These are phyloP conservation scores for Leccinum incarnatum DNA, from an alignment of 768 basidiomycete genomes.

Conservation along the genomic window DNA sequence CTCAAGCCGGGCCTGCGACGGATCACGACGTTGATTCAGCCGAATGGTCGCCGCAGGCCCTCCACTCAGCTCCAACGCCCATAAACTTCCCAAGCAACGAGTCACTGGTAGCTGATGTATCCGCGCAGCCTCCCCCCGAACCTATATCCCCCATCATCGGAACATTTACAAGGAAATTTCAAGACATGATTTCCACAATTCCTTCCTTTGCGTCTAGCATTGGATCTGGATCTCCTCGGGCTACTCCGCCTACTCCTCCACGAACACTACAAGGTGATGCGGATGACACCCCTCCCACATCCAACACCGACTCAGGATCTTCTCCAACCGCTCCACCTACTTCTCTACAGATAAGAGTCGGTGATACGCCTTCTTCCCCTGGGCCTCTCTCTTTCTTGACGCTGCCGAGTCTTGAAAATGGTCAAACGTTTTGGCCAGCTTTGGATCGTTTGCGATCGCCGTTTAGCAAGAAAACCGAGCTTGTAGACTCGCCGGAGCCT, in stretches of 20 bases:
- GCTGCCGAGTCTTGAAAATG: slow-evolving; percentile 64
- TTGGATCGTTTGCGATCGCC: slow-evolving; percentile 46
- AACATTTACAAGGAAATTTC: slow-evolving; percentile 50
- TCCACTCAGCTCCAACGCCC: slow-evolving; percentile 2
- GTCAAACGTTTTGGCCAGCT: slow-evolving; percentile 59
- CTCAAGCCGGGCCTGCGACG: not conserved
- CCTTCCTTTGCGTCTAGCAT: slow-evolving; percentile 30
- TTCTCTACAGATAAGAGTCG: slow-evolving; percentile 6
- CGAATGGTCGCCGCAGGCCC: slow-evolving; percentile 5
- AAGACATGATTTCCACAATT: slow-evolving; percentile 46
- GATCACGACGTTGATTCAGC: slow-evolving; percentile 6
- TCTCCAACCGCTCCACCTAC: slow-evolving; percentile 13
- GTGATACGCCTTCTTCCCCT: slow-evolving; percentile 8
- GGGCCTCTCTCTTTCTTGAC: slow-evolving; percentile 48
- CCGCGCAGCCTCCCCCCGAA: slow-evolving; percentile 34
- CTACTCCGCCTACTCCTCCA: slow-evolving; percentile 12
- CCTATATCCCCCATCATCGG: slow-evolving; percentile 23
- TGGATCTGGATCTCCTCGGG: slow-evolving; percentile 15
- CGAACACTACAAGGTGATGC: slow-evolving; percentile 8
- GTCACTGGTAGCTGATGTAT: slow-evolving; percentile 6
- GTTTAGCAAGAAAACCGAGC: slow-evolving; percentile 27
- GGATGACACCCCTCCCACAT: slow-evolving; percentile 9
- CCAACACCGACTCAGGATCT: slow-evolving; percentile 17
- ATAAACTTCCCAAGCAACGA: slow-evolving; percentile 5
- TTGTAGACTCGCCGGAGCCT: slow-evolving; percentile 14